A percentile compares a stretch with the other conserved stretches of the same genome.
phyloP scores from a whole-genome alignment of 768 basidiomycete genomes.

The Amylocystis lapponica region DNA sequence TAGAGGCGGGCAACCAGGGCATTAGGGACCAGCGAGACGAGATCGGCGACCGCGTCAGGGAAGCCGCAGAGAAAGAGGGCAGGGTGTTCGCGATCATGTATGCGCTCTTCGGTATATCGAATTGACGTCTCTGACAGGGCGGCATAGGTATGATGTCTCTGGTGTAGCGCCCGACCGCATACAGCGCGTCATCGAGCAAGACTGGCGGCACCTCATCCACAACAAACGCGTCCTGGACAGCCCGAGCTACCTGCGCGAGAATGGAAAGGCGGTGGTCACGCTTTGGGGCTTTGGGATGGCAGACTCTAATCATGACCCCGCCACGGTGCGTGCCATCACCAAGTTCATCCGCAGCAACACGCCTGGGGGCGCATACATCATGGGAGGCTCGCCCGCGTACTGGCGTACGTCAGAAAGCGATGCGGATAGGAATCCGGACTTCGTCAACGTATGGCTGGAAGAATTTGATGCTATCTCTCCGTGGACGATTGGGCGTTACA shows the following conservation, averaged over 20 bases:
- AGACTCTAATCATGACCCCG: constrained; percentile 55
- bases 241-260: constrained; percentile 68
- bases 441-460: constrained; percentile 65
- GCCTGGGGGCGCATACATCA: constrained; percentile 69
- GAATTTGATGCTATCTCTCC: constrained; percentile 77
- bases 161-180: constrained; percentile 70
- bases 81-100: constrained; percentile 84
- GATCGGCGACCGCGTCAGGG: constrained; percentile 62
- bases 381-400: constrained; percentile 64
- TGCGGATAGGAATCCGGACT: constrained; percentile 62
- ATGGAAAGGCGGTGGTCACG: constrained; percentile 63
- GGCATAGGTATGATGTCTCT: constrained; percentile 72
- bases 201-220: constrained; percentile 68
- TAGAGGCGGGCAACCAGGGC: constrained; percentile 46
- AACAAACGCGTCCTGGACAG: constrained; percentile 59
- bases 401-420: constrained; percentile 73
- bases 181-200: constrained; percentile 58
- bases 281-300: constrained; percentile 79
- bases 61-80: constrained; percentile 76
- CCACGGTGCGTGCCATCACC: constrained; percentile 47
- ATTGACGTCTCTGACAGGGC: background rate
- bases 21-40: constrained; percentile 66
- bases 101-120: constrained; percentile 20
- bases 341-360: constrained; percentile 54
- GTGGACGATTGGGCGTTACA: constrained; percentile 76